Evolutionary conservation across 1,284 basidiomycete species (phyloP).

Genomic region (Ganoderma lingzhi): DNA sequence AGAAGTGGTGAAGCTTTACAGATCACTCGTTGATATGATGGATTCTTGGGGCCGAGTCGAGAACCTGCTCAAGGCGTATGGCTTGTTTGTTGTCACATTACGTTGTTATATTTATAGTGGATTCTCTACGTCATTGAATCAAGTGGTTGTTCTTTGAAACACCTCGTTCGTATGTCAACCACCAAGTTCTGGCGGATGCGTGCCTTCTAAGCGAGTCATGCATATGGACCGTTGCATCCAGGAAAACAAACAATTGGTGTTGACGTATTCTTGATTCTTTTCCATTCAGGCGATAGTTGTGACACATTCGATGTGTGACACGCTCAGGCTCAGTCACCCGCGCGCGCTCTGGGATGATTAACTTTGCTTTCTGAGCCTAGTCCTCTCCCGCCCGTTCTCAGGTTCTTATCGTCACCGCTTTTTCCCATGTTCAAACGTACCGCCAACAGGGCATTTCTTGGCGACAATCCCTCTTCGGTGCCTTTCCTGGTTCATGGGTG

Average conservation of each 20-base stretch:
- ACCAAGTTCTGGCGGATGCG: too few relatives aligned
- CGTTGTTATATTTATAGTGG: slow-evolving; percentile 5
- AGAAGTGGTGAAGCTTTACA: neutral
- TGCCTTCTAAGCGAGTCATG: too few relatives aligned
- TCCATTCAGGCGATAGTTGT: neutral
- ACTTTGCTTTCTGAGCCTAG: neutral
- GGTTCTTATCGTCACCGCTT: neutral
- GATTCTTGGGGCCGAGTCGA: neutral
- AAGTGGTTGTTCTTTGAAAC: slow-evolving; percentile 2
- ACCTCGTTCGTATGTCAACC: neutral
- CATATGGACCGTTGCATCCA: too few relatives aligned
- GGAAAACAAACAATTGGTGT: too few relatives aligned
- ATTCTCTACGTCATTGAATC: slow-evolving; percentile 21
- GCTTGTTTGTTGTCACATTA: neutral
- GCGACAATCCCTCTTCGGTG: neutral
- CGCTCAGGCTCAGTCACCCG: neutral
- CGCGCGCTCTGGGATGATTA: neutral
- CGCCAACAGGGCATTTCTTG: neutral
- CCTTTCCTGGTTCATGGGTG: neutral
- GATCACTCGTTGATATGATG: too few relatives aligned
- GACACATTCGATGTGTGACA: neutral
- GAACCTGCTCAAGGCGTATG: too few relatives aligned
- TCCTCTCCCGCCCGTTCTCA: neutral
- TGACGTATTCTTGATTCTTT: too few relatives aligned
- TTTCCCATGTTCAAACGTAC: neutral